These are phyloP conservation scores for Kokia cookei DNA, from an alignment of 441 rosid genomes.

Conservation along the genomic window DNA sequence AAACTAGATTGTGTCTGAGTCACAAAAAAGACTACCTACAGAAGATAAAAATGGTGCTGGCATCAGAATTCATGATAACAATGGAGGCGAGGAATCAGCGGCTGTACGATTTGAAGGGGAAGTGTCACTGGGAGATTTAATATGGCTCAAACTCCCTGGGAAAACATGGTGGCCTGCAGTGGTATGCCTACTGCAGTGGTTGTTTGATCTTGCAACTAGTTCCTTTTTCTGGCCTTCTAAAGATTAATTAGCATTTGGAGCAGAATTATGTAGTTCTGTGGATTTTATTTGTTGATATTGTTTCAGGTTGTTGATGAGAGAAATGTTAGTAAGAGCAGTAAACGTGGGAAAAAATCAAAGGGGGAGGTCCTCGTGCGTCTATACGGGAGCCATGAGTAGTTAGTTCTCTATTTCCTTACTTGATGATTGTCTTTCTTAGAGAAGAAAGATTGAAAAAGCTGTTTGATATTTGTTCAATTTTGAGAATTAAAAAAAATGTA, in stretches of 20 bases:
- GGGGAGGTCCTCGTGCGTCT: conserved; percentile 45
- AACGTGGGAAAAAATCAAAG: conserved; percentile 18
- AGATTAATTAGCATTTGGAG: neutral
- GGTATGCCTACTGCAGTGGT: conserved; percentile 25
- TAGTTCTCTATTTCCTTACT: conserved; percentile 19
- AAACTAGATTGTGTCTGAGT: conserved; percentile 10
- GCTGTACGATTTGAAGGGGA: conserved; percentile 14
- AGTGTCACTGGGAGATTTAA: conserved; percentile 28
- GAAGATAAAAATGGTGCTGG: conserved; percentile 8
- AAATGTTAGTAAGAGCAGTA: conserved; percentile 15
- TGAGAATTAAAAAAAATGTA: no score
- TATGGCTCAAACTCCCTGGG: conserved; percentile 36
- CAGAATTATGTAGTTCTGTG: neutral
- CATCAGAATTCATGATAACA: conserved; percentile 5
- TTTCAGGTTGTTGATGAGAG: conserved; percentile 43
- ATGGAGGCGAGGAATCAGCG: conserved; percentile 12
- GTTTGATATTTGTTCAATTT: no score
- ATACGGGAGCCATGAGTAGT: conserved; percentile 54
- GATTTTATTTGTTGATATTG: conserved; percentile 4
- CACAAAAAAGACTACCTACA: conserved; percentile 10
- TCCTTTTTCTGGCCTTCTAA: neutral
- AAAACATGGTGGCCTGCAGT: conserved; percentile 60
- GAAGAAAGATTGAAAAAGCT: neutral
- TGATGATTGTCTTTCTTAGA: neutral
- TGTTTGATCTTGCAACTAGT: neutral